A percentile compares a stretch with the other conserved stretches of the same genome.
Evolutionary conservation across 2,329 filamentous ascomycete species (phyloP).

Genomic region (Diaporthe amygdali): DNA sequence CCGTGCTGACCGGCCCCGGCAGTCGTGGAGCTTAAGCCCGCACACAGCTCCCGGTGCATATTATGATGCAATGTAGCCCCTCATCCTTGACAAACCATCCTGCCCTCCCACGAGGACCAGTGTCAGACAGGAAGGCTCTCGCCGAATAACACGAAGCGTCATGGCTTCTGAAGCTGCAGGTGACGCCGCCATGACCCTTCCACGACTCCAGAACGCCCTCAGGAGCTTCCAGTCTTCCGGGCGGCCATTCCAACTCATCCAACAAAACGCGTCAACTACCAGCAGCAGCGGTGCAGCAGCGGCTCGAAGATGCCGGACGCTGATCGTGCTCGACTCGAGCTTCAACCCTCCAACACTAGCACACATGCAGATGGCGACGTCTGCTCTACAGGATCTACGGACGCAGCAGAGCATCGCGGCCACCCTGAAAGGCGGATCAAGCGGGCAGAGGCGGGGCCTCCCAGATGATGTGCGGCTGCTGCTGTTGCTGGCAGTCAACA

Average conservation of each 20-base stretch:
- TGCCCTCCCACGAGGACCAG: not conserved
- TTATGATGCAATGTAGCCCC: constrained; percentile 9
- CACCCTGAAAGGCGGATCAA: constrained; percentile 7
- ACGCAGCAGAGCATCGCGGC: not conserved
- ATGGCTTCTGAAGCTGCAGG: not conserved
- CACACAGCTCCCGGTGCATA: not conserved
- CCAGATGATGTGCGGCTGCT: constrained; percentile 48
- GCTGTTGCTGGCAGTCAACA: constrained; percentile 66
- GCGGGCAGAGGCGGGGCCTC: not conserved
- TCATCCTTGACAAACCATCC: not conserved
- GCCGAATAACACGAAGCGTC: not conserved
- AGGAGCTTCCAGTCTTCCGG: constrained; percentile 19
- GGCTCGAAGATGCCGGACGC: constrained; percentile 34
- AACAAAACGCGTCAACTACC: not conserved
- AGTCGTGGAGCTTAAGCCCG: not conserved
- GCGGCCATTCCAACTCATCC: constrained; percentile 19
- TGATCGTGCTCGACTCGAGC: constrained; percentile 69
- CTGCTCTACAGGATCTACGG: constrained; percentile 44
- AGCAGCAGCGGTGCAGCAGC: constrained; percentile 18
- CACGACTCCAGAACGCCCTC: constrained; percentile 18
- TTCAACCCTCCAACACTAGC: constrained; percentile 72
- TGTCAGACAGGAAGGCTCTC: not conserved
- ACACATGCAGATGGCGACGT: constrained; percentile 61
- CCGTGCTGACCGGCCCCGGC: not conserved
- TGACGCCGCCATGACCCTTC: constrained; percentile 14